Base-by-base conservation (phyloP, 2,329 filamentous ascomycete species). In the Aspergillus sp. region DNA sequence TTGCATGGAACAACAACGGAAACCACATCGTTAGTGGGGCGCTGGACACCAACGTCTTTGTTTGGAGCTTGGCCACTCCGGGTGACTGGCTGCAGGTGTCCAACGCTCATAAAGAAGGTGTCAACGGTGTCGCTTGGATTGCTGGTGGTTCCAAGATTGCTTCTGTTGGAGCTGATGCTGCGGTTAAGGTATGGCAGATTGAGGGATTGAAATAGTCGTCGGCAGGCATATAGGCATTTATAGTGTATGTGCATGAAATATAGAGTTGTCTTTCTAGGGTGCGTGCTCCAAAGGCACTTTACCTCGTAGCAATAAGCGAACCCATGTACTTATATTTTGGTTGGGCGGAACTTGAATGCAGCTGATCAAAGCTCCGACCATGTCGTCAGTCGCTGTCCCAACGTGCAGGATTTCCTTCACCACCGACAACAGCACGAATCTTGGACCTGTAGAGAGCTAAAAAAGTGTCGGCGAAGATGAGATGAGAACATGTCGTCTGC, bases 81-180 rank as follows among this genome's bases (percentile, higher is more conserved):
- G 92, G 91, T 2, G 90, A 90, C 75, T 84, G 93, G 65, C 84
- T 96, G 65, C 93, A 95, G 79, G 88, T 87, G 14, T 77, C 86
- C 21, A 96, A 96, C 70, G 92, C 93, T 50, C 95, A 99, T 78
- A 97, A 97, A 78, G 95, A 98, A 70, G 95, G 95, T 9, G 92
- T 98, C 17, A 91, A 89, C 65, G 93, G 90, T 15, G 89, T 98
- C 15, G 84, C 84, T 12, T 99, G 93, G 92, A 82, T 90, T 14
- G 83, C 82, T 27, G 85, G 83, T 8, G 80, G 81, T 57, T 75
- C 75, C 17, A 90, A 84, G 76, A 82, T 98, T 50, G 86, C 90
- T 9, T 96, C 89, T 65, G 86, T 86, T 4, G 95, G 95, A 46
- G 90, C 88, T 11, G 95, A 99, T 82, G 93, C 91, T 35, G 88